These are phyloP conservation scores for Aeschynomene evenia DNA, from an alignment of 306 rosid genomes.

Conservation along the genomic window DNA sequence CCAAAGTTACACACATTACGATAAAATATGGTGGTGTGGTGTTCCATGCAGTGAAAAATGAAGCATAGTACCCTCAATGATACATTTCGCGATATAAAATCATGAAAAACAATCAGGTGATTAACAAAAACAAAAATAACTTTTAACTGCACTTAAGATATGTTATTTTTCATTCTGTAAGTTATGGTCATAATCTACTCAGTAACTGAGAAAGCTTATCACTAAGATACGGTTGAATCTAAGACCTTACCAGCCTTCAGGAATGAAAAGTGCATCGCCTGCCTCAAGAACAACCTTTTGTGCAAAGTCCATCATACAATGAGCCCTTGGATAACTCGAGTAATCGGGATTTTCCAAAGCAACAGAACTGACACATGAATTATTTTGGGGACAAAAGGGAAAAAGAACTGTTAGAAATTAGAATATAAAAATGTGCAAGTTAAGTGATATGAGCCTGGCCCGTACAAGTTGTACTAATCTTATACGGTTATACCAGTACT, in stretches of 20 bases:
- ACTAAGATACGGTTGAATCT: slow-evolving; percentile 21
- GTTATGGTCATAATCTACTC: too few relatives aligned
- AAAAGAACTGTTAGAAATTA: slow-evolving; percentile 27
- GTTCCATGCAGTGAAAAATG: neutral
- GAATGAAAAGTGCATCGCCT: slow-evolving; percentile 94
- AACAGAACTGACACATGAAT: slow-evolving; percentile 60
- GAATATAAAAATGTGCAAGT: slow-evolving; percentile 10
- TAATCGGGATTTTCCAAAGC: slow-evolving; percentile 73
- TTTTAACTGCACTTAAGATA: too few relatives aligned
- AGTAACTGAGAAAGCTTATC: slow-evolving; percentile 28
- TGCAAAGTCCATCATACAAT: slow-evolving; percentile 51
- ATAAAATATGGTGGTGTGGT: neutral
- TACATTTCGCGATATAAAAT: neutral
- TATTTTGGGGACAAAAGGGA: slow-evolving; percentile 4
- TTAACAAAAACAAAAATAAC: too few relatives aligned
- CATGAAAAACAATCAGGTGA: neutral
- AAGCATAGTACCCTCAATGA: slow-evolving; percentile 6
- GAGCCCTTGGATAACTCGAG: slow-evolving; percentile 77
- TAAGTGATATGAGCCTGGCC: neutral
- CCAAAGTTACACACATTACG: slow-evolving; percentile 5
- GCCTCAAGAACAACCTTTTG: slow-evolving; percentile 77
- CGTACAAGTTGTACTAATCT: slow-evolving; percentile 6
- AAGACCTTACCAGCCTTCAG: slow-evolving; percentile 90
- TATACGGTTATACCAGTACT: slow-evolving; percentile 3
- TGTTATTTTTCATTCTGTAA: too few relatives aligned